phyloP scores from a whole-genome alignment of 2,329 filamentous ascomycete genomes.

The Coniochaeta hoffmannii region DNA sequence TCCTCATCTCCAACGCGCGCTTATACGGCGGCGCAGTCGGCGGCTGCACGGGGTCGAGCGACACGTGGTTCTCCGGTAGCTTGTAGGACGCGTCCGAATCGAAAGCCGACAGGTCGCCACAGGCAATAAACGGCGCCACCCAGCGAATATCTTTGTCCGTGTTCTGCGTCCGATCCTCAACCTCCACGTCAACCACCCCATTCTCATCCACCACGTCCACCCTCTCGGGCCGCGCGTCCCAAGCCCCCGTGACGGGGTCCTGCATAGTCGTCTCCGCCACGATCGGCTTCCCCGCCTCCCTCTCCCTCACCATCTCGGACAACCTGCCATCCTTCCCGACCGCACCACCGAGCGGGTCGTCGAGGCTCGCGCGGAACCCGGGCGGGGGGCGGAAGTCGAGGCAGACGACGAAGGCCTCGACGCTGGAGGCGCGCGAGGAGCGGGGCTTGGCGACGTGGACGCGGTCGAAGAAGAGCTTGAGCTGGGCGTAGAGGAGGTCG shows the following conservation, averaged over 20 bases:
- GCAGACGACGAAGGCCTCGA: conserved; percentile 96
- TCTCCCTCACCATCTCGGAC: conserved; percentile 39
- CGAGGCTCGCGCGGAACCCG: conserved; percentile 68
- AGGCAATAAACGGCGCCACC: conserved; percentile 96
- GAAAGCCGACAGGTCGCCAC: conserved; percentile 88
- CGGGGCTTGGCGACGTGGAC: conserved; percentile 91
- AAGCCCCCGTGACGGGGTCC: conserved; percentile 34
- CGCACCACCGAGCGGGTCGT: conserved; percentile 68
- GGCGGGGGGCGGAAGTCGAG: conserved; percentile 76
- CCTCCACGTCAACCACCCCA: conserved; percentile 37
- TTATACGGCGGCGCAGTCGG: conserved; percentile 96
- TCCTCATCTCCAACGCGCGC: conserved; percentile 77
- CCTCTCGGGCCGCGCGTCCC: conserved; percentile 25
- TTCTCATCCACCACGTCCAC: conserved; percentile 16
- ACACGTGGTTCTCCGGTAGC: conserved; percentile 77
- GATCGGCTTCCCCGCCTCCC: conserved; percentile 30
- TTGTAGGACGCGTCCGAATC: conserved; percentile 94
- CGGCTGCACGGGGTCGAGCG: conserved; percentile 86
- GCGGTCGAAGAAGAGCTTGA: conserved; percentile 81
- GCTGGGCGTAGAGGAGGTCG: conserved; percentile 89
- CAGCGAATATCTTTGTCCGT: conserved; percentile 50
- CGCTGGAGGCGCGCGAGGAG: conserved; percentile 89
- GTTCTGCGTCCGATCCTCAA: conserved; percentile 36
- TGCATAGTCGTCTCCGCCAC: conserved; percentile 37
- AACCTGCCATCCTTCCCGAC: conserved; percentile 52